Base-by-base conservation (phyloP, 257 asterid species). In the Verbascum thapsus region DNA sequence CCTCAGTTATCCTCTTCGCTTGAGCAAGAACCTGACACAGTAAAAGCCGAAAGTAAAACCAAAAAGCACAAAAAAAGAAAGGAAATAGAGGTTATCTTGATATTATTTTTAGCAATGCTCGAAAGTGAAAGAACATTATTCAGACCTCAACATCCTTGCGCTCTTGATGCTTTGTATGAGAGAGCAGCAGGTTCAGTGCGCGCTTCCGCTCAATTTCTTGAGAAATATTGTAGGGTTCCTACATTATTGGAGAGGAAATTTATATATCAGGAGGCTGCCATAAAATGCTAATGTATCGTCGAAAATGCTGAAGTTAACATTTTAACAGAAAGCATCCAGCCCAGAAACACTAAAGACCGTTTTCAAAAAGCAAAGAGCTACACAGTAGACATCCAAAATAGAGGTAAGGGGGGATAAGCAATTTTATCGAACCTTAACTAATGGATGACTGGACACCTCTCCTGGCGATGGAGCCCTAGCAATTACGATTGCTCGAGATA, bases 121-220 rank as follows among this genome's bases (percentile, higher is more conserved):
- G 22, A 45, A 62, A 64, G 53, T 52, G 57, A 18, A 61, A 38
- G 16, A 61, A 38, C 39, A 73, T 48, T 53, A 58, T 63, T 53
- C 74, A 45, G 67, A 92, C 97, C 92, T 85, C 95, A 61, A 89
- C 85, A 78, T 90, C 97, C 80, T 69, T 85, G 56, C 86, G 91
- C 75, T 90, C 99, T 76, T 94, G 95, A 53, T 79, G 96, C 84
- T 87, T 94, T 61, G 97, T 85, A 58, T 90, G 97, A 71, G 97
- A 94, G 73, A 94, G 95, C 51, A 94, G 85, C 86, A 90, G 76
- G 15, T 81, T 80, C 69, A 90, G 61, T 72, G 99, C 88, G 40
- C 95, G 95, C 74, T 85, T 94, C 43, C 97, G 79, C 71, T 94
- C 99, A 51, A 78, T 79, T 54, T 94, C 99, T 73, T 88, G 97